phyloP scores from a whole-genome alignment of 768 basidiomycete genomes.

The Sarcodon sp. region DNA sequence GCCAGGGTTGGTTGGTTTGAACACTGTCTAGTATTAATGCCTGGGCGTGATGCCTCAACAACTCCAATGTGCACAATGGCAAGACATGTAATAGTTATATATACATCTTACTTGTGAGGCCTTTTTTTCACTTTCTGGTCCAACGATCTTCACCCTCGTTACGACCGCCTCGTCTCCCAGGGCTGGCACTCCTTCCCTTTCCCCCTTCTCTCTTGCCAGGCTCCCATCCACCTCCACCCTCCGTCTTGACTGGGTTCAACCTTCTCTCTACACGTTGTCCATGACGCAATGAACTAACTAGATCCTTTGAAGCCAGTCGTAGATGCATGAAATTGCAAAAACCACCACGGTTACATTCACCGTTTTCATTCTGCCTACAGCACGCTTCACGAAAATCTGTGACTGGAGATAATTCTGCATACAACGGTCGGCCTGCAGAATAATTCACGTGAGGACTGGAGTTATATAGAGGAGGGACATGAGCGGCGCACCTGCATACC shows the following conservation, averaged over 20 bases:
- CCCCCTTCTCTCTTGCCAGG: slow-evolving; percentile 57
- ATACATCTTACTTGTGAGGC: no score
- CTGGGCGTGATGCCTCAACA: no score
- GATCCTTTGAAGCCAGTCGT: slow-evolving; percentile 73
- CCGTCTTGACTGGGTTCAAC: slow-evolving; percentile 50
- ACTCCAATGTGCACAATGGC: no score
- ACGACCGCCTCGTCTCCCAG: slow-evolving; percentile 43
- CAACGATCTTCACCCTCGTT: slow-evolving; percentile 57
- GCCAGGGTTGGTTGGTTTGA: slow-evolving; percentile 56
- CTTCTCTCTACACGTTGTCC: slow-evolving; percentile 80
- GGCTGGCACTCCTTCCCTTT: slow-evolving; percentile 65
- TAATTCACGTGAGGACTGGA: neutral
- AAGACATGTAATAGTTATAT: no score
- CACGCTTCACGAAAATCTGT: slow-evolving; percentile 99
- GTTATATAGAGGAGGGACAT: slow-evolving; percentile 1
- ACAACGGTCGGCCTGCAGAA: slow-evolving; percentile 71
- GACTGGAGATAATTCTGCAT: slow-evolving; percentile 95
- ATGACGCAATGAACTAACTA: slow-evolving; percentile 64
- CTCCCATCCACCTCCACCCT: slow-evolving; percentile 73
- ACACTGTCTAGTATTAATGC: neutral
- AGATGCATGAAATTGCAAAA: slow-evolving; percentile 99
- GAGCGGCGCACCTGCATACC: slow-evolving; percentile 79
- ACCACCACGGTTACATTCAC: slow-evolving; percentile 94
- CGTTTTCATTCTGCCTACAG: slow-evolving; percentile 97
- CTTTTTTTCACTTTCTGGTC: slow-evolving; percentile 18